phyloP scores from a whole-genome alignment of 306 rosid genomes.

The Dalbergia cochinchinensis region DNA sequence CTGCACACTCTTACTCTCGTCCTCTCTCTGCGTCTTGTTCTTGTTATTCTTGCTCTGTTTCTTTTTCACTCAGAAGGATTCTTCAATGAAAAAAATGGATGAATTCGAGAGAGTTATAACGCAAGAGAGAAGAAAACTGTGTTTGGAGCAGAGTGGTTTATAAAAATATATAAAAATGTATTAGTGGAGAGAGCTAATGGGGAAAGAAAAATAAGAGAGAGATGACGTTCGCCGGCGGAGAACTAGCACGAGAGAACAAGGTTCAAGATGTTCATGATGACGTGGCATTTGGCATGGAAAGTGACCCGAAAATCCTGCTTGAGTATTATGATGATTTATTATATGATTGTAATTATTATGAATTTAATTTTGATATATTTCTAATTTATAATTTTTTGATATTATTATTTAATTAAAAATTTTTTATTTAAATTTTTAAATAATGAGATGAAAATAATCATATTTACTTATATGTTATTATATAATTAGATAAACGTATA shows the following conservation, averaged over 20 bases:
- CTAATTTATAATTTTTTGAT: too few relatives aligned
- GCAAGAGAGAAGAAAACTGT: neutral
- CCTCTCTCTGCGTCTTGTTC: constrained; percentile 44
- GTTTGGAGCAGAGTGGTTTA: neutral
- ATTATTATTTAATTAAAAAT: too few relatives aligned
- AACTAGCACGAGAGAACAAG: constrained; percentile 28
- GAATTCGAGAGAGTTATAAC: neutral
- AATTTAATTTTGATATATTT: too few relatives aligned
- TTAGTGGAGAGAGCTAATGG: neutral
- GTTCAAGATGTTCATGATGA: constrained; percentile 52
- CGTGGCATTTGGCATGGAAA: constrained; percentile 45
- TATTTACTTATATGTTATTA: too few relatives aligned
- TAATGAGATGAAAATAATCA: too few relatives aligned
- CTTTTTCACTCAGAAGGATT: too few relatives aligned
- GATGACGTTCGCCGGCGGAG: constrained; percentile 43
- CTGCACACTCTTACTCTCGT: constrained; percentile 31
- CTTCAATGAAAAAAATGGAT: neutral
- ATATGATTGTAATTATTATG: too few relatives aligned
- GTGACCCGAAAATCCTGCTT: constrained; percentile 32
- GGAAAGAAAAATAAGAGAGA: neutral
- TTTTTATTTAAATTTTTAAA: too few relatives aligned
- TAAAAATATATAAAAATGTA: neutral
- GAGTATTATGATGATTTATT: neutral
- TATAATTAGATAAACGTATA: too few relatives aligned
- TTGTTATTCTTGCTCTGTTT: constrained; percentile 38